A percentile compares a stretch with the other conserved stretches of the same genome.
Conservation (phyloP, 768 basidiomycete species). For the Mycena kentingensis region DNA sequence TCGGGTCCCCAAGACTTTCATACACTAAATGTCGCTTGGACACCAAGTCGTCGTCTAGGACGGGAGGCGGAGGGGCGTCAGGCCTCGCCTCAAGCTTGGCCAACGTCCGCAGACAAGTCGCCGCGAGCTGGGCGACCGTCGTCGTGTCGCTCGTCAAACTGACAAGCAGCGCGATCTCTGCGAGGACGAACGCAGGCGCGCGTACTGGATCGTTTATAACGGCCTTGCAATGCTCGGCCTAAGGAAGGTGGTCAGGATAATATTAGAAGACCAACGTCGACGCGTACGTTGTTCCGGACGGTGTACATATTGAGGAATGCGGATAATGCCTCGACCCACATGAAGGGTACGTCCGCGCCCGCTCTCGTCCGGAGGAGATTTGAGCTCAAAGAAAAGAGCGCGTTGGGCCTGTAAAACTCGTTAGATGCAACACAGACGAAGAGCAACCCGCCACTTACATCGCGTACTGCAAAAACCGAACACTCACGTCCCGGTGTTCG, state of each 20-base stretch:
- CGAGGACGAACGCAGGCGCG: slow-evolving; percentile 62
- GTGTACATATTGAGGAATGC: slow-evolving; percentile 61
- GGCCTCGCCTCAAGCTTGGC: slow-evolving; percentile 68
- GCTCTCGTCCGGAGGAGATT: slow-evolving; percentile 61
- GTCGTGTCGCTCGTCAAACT: slow-evolving; percentile 70
- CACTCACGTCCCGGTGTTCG: slow-evolving; percentile 37
- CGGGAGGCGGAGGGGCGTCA: slow-evolving; percentile 51
- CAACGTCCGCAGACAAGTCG: slow-evolving; percentile 66
- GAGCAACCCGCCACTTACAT: slow-evolving; percentile 43
- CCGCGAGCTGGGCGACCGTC: slow-evolving; percentile 66
- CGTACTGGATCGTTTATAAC: slow-evolving; percentile 56
- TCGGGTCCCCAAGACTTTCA: slow-evolving; percentile 78
- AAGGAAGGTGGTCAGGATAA: not conserved
- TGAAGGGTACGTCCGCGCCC: slow-evolving; percentile 62
- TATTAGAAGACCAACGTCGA: not conserved
- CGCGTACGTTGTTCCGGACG: slow-evolving; percentile 48
- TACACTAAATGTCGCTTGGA: slow-evolving; percentile 74
- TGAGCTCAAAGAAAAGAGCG: slow-evolving; percentile 52
- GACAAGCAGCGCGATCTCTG: slow-evolving; percentile 74
- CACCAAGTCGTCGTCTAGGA: slow-evolving; percentile 59
- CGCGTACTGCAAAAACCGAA: slow-evolving; percentile 47
- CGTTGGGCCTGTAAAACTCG: slow-evolving; percentile 38
- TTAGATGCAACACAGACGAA: not conserved
- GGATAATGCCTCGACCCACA: slow-evolving; percentile 68
- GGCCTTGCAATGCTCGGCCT: slow-evolving; percentile 47